Base-by-base conservation (phyloP, 129 eudicot species). In the Saussurea involucrata region DNA sequence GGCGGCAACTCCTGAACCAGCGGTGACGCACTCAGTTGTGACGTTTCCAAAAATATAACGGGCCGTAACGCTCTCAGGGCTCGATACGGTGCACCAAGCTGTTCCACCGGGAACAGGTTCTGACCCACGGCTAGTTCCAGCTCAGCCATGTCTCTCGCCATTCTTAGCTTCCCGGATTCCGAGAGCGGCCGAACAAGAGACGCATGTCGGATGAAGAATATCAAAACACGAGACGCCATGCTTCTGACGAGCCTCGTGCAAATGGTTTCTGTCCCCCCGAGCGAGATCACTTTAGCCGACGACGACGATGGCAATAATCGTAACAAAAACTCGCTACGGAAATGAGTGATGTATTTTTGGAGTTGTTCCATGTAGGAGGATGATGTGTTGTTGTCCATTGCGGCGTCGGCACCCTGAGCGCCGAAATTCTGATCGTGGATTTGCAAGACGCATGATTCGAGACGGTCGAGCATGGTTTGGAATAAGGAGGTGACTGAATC, bases 141-240 rank as follows among this genome's bases (percentile, higher is more conserved):
- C 76, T 94, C 98, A 0, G 97, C 97, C 98, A 94, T 94, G 84
- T 94, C 98, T 61, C 96, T 69, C 4, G 98, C 97, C 97, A 94
- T 87, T 69, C 97, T 88, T 68, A 94, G 82, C 87, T 94, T 94
- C 12, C 98, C 98, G 0, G 97, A 89, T 74, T 94, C 98, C 0
- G 98, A 94, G 24, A 94, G 82, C 1, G 98, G 98, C 58, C 98
- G 74, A 13, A 91, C 97, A 0, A 94, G 85, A 5, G 98, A 83
- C 1, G 97, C 97, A 28, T 94, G 98, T 11, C 97, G 75, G n/a
- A 94, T 84, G 55, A 89, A 94, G 74, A 89, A 89, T 64, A 91
- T 85, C 18, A 94, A 68, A 36, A 94, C 95, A 37, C 98, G 83
- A 28, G 98, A 89, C 72, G 98, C 97, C 98, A 91, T 94, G 88